Conservation (phyloP, 2,329 filamentous ascomycete genomes). For the Ambrosiella cleistominuta region DNA sequence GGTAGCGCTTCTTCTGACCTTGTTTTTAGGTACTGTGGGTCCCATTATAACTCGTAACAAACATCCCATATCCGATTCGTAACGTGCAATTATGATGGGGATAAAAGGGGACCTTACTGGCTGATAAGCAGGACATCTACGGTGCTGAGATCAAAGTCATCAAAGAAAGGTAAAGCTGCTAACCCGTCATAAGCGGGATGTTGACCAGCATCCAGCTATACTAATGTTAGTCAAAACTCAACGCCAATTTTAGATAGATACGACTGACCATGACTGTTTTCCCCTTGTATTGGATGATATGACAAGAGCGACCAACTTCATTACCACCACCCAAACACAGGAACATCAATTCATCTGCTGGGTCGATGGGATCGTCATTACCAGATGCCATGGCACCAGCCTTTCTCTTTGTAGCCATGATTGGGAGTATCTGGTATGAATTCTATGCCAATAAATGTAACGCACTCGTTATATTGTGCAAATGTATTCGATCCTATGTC, state of each 20-base stretch:
- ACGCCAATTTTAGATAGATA: background rate
- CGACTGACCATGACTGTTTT: conserved; percentile 84
- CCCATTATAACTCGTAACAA: background rate
- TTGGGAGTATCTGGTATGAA: background rate
- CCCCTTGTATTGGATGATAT: conserved; percentile 97
- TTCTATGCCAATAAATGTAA: too few species aligned
- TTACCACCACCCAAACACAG: conserved; percentile 87
- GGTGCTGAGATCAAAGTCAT: conserved; percentile 93
- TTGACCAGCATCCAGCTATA: conserved; percentile 77
- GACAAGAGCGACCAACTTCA: conserved; percentile 90
- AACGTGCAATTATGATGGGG: background rate
- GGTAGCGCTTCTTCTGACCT: background rate
- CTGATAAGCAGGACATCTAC: conserved; percentile 95
- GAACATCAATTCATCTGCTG: conserved; percentile 86
- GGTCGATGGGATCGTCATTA: conserved; percentile 72
- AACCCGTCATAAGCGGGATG: conserved; percentile 93
- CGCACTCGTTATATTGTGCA: too few species aligned
- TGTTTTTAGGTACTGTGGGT: background rate
- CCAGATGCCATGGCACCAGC: conserved; percentile 25
- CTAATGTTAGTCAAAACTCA: conserved; percentile 15
- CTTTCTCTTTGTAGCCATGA: conserved; percentile 89
- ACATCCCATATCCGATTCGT: background rate
- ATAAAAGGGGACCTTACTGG: conserved; percentile 57
- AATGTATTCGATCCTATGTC: too few species aligned
- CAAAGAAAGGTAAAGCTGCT: conserved; percentile 86